Evolutionary conservation across 352 stramenopile species (phyloP).

Genomic region (Globisporangium heterothallicum): DNA sequence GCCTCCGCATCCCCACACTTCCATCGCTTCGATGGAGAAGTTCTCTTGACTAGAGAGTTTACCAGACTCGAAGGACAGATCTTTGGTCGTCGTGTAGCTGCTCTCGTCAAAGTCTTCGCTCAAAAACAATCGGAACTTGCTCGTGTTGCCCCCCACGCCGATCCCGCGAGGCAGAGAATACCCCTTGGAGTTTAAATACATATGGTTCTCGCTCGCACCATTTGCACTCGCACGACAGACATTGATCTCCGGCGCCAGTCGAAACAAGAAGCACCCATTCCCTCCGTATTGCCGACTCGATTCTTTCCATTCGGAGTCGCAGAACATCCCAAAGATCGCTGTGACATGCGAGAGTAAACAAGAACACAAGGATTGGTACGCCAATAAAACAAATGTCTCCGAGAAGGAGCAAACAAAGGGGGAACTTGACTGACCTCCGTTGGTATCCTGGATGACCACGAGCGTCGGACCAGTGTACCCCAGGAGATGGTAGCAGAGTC

Average conservation of each 20-base stretch:
- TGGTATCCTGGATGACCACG: conserved; percentile 55
- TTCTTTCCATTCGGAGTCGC: conserved; percentile 82
- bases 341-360: background rate
- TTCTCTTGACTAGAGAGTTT: conserved; percentile 47
- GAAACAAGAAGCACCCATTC: conserved; percentile 80
- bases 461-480: conserved; percentile 74
- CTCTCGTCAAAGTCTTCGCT: conserved; percentile 82
- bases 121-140: conserved; percentile 71
- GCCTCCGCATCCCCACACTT: conserved; percentile 78
- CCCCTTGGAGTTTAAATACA: conserved; percentile 87
- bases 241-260: conserved; percentile 50
- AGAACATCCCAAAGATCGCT: conserved; percentile 87
- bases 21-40: conserved; percentile 63
- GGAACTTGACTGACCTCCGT: conserved; percentile 49
- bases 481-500: conserved; percentile 73
- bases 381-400: background rate
- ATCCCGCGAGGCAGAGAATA: conserved; percentile 66
- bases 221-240: conserved; percentile 51
- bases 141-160: conserved; percentile 71
- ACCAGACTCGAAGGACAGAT: conserved; percentile 66
- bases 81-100: conserved; percentile 75
- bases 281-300: conserved; percentile 75
- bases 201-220: conserved; percentile 58
- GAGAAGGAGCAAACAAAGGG: too few species aligned
- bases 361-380: background rate